These are phyloP conservation scores for Diaporthe eres DNA, from an alignment of 2,329 filamentous ascomycete species.

Conservation along the genomic window DNA sequence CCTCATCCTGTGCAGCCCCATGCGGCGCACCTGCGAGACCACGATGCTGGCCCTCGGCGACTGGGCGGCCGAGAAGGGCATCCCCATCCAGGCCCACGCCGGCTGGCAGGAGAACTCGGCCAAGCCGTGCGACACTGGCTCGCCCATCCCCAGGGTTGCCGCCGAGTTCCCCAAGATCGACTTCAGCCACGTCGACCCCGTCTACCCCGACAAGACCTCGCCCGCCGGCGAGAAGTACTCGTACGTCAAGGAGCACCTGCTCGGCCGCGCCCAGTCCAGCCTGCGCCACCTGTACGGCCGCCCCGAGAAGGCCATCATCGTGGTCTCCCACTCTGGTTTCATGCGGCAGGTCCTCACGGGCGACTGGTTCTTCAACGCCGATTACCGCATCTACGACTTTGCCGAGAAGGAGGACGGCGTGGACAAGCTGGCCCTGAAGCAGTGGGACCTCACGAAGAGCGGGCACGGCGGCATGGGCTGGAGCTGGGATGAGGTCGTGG, in stretches of 20 bases:
- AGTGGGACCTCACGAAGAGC: slow-evolving; percentile 63
- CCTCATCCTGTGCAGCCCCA: slow-evolving; percentile 74
- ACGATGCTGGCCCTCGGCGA: slow-evolving; percentile 67
- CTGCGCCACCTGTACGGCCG: slow-evolving; percentile 65
- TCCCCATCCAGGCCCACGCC: slow-evolving; percentile 70
- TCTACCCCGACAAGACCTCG: slow-evolving; percentile 75
- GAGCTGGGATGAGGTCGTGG: slow-evolving; percentile 56
- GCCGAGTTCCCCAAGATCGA: slow-evolving; percentile 69
- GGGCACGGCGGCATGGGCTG: slow-evolving; percentile 66
- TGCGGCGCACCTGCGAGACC: slow-evolving; percentile 77
- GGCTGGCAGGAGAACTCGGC: slow-evolving; percentile 75
- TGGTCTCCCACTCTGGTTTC: slow-evolving; percentile 77
- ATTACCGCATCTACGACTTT: slow-evolving; percentile 75
- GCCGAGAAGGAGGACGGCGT: slow-evolving; percentile 46
- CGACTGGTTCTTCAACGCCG: slow-evolving; percentile 71
- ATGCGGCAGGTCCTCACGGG: slow-evolving; percentile 70
- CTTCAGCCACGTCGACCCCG: slow-evolving; percentile 69
- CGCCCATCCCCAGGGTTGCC: slow-evolving; percentile 58
- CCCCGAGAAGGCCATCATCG: slow-evolving; percentile 73
- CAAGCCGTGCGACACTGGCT: slow-evolving; percentile 75
- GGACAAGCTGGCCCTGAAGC: slow-evolving; percentile 54
- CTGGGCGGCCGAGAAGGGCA: slow-evolving; percentile 68
- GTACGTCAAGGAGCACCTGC: slow-evolving; percentile 65
- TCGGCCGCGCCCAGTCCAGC: slow-evolving; percentile 67
- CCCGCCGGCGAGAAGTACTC: slow-evolving; percentile 62